These are phyloP conservation scores for Sarocladium oryzae DNA, from an alignment of 2,329 filamentous ascomycete genomes.

Conservation along the genomic window DNA sequence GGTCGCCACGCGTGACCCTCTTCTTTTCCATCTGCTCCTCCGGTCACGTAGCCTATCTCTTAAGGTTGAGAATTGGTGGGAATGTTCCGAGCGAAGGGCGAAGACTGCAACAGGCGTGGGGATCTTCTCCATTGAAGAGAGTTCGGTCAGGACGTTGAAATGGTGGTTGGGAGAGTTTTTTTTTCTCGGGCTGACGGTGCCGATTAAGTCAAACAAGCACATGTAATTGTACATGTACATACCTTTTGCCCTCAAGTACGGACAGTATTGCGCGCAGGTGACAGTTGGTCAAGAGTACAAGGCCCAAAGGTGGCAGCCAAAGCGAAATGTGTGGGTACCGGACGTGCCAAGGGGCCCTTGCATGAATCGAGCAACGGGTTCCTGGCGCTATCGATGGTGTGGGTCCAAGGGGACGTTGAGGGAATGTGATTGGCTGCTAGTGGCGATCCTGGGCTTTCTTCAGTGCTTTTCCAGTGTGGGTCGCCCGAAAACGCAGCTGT, in stretches of 20 bases:
- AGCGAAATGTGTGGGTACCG: not conserved
- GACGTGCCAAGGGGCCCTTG: slow-evolving; percentile 4
- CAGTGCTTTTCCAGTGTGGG: not conserved
- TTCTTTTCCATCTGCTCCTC: not conserved
- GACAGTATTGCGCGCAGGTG: no score
- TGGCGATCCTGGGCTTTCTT: not conserved
- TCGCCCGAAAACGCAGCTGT: slow-evolving; percentile 1
- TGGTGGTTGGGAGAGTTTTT: not conserved
- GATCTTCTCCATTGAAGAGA: not conserved
- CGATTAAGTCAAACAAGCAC: slow-evolving; percentile 5
- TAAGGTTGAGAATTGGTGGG: no score
- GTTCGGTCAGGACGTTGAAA: not conserved
- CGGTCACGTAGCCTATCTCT: no score
- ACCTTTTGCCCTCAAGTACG: no score
- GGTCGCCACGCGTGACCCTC: slow-evolving; percentile 1
- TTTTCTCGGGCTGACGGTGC: not conserved
- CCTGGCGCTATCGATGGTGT: slow-evolving; percentile 7
- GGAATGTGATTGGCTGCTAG: slow-evolving; percentile 1
- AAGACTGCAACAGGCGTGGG: not conserved
- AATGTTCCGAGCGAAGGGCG: not conserved
- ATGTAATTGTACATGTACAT: no score
- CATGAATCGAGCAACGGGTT: slow-evolving; percentile 8
- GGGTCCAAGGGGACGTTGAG: not conserved
- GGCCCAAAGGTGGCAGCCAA: not conserved
- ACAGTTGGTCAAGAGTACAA: slow-evolving; percentile 2